Base-by-base conservation (phyloP, 2,329 filamentous ascomycete species). In the Phaeosphaeriaceae sp. region DNA sequence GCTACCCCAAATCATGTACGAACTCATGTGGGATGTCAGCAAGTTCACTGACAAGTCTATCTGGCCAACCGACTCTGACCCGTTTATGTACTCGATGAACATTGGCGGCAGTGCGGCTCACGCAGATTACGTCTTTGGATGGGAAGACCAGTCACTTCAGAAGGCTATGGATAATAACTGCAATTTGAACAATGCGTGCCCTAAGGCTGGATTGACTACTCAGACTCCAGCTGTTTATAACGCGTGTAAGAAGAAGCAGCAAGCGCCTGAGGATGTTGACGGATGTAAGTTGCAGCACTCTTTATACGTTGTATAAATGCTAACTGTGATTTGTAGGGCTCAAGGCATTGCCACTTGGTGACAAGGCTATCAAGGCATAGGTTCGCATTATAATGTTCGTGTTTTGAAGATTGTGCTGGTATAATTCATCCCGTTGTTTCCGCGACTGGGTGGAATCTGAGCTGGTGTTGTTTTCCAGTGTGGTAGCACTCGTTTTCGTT, bases 61-160 rank as follows among this genome's bases (percentile, higher is more conserved):
- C 34, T 70, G 66, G 65, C 67, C 67, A n/a, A 61, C 65, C n/a
- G 65, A 68, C 38, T 66, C 61, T 8, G 62, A 63, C 37, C 67
- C 67, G 7, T 70, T 68, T 41, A 62, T 70, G 9, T 71, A 71
- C 63, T 55, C 50, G 15, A 70, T 71, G 67, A 68, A 68, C 56
- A 51, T 71, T 26, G 67, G 67, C 51, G 67, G 67, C 34, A 33
- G 66, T 16, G 67, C 66, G 29, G 67, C 67, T 18, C 67, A 70
- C 49, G 67, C 55, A 21, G 74, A 77, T 57, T 77, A 77, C 56
- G 71, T 77, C 28, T 71, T 74, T 4, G 72, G 72, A 45, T 79
- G 76, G 75, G 74, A 78, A 58, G 77, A 73, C 23, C 76, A 77
- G 50, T 68, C 72, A 21, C 72, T 77, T 29, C 73, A 76, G 55